Base-by-base conservation (phyloP, 257 asterid genomes). In the Forsythia suspensa region DNA sequence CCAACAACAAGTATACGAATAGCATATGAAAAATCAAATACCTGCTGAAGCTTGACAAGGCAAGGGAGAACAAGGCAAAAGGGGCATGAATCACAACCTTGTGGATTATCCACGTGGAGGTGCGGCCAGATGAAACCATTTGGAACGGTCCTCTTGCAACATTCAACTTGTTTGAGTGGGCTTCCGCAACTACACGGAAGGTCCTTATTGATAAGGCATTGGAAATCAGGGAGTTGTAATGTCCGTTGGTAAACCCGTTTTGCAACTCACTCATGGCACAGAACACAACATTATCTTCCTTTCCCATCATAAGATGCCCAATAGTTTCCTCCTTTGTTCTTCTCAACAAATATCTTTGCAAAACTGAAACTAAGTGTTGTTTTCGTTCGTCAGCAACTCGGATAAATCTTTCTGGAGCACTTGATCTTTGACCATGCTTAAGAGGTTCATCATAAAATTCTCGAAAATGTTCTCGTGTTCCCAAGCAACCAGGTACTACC, bases 231-330 rank as follows among this genome's bases (percentile, higher is more conserved):
- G 61, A 94, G 84, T 90, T 86, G 96, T 76, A 95, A 79, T 69
- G 84, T 86, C 84, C 98, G 88, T 81, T 86, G 90, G 79, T 95
- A 95, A 81, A 91, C 96, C 78, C 95, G 91, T 86, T 88, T 81
- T 95, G 99, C 84, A 95, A 76, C 68, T 90, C 96, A 51, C 97
- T 95, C 99, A 95, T 92, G 39, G 96, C 94, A 85, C 98, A 95
- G 80, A 92, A 95, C 39, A 95, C 99, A 52, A 93, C 90, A 72
- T 95, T 95, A 76, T 95, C 99, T 83, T 93, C 99, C 88, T 95
- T 95, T 66, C 99, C 99, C 94, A 87, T 84, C 98, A 95, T 92
- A 79, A 95, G 97, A 81, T 93, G 99, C 77, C 98, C 99, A 41
- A 95, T 95, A 0, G 99, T 95, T 80, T 95, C 98, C 71, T 93